A percentile compares a stretch with the other conserved stretches of the same genome.
phyloP scores from a whole-genome alignment of 306 rosid genomes.

The Acmispon strigosus region DNA sequence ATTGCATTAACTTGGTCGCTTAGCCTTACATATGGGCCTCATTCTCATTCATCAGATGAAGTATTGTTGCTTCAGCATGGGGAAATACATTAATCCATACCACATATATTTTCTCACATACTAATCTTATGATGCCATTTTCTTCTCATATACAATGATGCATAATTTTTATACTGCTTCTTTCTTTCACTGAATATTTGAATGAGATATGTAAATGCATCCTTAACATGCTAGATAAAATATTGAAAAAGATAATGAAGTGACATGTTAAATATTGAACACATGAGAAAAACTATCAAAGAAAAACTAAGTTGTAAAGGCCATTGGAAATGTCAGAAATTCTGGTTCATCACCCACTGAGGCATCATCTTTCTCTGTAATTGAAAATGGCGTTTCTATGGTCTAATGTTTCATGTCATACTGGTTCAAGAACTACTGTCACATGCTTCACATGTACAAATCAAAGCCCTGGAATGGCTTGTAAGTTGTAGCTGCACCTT shows the following conservation, averaged over 20 bases:
- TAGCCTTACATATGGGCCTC: neutral
- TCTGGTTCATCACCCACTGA: neutral
- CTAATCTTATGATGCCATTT: neutral
- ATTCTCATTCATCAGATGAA: constrained; percentile 6
- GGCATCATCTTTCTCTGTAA: neutral
- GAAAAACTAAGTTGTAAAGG: neutral
- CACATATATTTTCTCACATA: neutral
- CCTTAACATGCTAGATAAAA: neutral
- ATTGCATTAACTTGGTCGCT: neutral
- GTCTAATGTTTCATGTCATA: neutral
- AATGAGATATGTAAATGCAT: neutral
- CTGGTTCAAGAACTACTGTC: neutral
- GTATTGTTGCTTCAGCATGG: neutral
- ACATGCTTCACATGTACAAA: neutral
- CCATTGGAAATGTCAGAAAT: neutral
- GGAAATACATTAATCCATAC: neutral
- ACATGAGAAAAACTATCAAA: neutral
- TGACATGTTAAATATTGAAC: neutral
- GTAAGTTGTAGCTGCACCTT: neutral
- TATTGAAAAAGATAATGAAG: neutral
- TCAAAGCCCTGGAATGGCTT: neutral
- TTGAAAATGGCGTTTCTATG: neutral
- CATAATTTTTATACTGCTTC: neutral
- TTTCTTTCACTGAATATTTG: neutral
- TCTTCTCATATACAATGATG: constrained; percentile 3